Percentiles rank a stretch among this genome's conserved stretches.
phyloP scores from a whole-genome alignment of 805 yeast genomes.

The Zygosaccharomyces gambellarensis region DNA sequence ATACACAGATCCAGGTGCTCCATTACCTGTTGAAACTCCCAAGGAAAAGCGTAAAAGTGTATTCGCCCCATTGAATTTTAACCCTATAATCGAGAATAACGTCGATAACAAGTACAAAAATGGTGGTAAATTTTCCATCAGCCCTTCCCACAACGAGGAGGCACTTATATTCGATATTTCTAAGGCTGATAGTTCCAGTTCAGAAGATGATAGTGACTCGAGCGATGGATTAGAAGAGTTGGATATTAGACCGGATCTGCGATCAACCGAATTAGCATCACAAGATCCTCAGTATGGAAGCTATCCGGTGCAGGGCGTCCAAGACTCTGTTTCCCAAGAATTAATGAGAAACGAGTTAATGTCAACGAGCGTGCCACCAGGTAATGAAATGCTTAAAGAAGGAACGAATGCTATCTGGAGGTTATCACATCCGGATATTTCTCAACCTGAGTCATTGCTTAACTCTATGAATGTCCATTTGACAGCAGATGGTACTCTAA shows the following conservation, averaged over 20 bases:
- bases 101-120: slow-evolving; percentile 81
- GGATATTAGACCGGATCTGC: slow-evolving; percentile 16
- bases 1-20: slow-evolving; percentile 81
- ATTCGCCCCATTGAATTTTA: slow-evolving; percentile 77
- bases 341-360: slow-evolving; percentile 10
- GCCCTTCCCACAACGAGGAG: slow-evolving; percentile 30
- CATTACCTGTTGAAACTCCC: slow-evolving; percentile 56
- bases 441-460: slow-evolving; percentile 17
- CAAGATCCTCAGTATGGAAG: slow-evolving; percentile 18
- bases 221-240: slow-evolving; percentile 25
- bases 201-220: slow-evolving; percentile 31
- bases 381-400: slow-evolving; percentile 19
- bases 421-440: slow-evolving; percentile 18
- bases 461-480: slow-evolving; percentile 3
- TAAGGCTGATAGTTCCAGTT: slow-evolving; percentile 29
- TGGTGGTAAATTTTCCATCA: slow-evolving; percentile 79
- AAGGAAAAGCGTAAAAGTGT: slow-evolving; percentile 50
- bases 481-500: neutral
- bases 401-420: slow-evolving; percentile 28
- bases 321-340: slow-evolving; percentile 17
- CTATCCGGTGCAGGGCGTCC: slow-evolving; percentile 14
- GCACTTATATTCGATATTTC: slow-evolving; percentile 32
- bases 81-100: slow-evolving; percentile 68
- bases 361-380: slow-evolving; percentile 5
- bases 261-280: slow-evolving; percentile 17